Evolutionary conservation across 2,329 filamentous ascomycete genomes (phyloP).

Genomic region (Coniella vitis): DNA sequence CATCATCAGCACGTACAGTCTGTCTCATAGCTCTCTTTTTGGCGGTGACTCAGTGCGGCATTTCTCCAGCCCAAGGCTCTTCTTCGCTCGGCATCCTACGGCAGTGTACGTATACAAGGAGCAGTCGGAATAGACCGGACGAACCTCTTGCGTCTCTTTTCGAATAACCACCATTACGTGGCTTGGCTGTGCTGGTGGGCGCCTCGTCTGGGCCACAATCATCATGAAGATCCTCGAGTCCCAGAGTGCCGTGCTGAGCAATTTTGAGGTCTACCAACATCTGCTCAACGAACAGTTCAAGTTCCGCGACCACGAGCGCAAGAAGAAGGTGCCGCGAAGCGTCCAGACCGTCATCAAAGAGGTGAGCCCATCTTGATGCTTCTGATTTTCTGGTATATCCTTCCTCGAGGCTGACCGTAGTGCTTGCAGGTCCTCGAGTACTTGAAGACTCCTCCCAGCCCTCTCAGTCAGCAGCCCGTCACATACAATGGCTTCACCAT

Average conservation of each 20-base stretch:
- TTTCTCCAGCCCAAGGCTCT: background rate
- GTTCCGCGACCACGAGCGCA: constrained; percentile 34
- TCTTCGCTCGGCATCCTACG: background rate
- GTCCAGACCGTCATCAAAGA: constrained; percentile 57
- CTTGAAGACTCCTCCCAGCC: constrained; percentile 47
- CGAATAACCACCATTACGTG: background rate
- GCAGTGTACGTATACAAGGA: background rate
- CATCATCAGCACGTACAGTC: background rate
- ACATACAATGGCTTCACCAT: constrained; percentile 49
- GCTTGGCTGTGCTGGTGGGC: background rate
- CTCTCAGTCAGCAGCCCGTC: constrained; percentile 47
- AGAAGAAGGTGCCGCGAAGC: constrained; percentile 41
- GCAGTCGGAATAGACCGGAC: background rate
- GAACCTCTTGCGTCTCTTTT: background rate
- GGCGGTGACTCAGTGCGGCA: background rate
- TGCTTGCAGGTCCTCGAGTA: constrained; percentile 52
- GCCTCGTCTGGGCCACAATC: background rate
- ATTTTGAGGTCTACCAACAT: constrained; percentile 66
- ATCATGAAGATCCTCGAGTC: constrained; percentile 65
- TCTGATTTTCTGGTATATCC: background rate
- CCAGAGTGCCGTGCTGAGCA: constrained; percentile 62
- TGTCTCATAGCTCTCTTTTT: background rate
- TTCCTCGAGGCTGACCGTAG: constrained; percentile 4
- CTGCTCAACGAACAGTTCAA: constrained; percentile 51
- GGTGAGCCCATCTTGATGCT: constrained; percentile 34